Evolutionary conservation across 2,329 filamentous ascomycete species (phyloP), one percentile per base, ranked within the genome.

Genomic region (Metarhizium anisopliae): DNA sequence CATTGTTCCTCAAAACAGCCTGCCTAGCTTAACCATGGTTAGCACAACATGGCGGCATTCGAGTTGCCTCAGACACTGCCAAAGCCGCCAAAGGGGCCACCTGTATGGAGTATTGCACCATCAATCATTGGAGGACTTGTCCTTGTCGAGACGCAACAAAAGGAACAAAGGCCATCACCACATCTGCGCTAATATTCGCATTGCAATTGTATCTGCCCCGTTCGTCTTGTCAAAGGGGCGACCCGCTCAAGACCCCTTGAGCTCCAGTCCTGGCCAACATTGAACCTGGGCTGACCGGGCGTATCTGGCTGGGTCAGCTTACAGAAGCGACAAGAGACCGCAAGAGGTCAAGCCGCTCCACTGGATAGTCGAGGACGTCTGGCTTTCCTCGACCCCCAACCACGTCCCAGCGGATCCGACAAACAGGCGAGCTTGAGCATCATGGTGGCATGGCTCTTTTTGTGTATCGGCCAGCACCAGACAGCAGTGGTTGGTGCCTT

Each of bases 151-250:
- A 6, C 45, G 13, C 25, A 14, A 16, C 45, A 49, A 49, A 49
- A 49, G 45, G n/a, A 45, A 51, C 38, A 51, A 40, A 51, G 25
- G 20, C 49, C 43, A 36, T 43, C 49, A n/a, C 8, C 47, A 47
- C 29, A 47, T 7, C 14, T 50, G 45, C 50, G 50, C 55, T 38
- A 50, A 8, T 40, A 43, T 53, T 53, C 38, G 51, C 51, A 53
- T 36, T 35, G 20, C 18, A 30, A 50, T 53, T 50, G 51, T 50
- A 53, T 50, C 18, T 25, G 47, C 45, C 55, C 45, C 51, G 51
- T 53, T 50, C 32, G 43, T 56, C 29, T 53, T 6, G 16, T 47
- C 47, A 51, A 56, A 53, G 51, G 55, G 51, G 50, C 51, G 47
- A 51, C 51, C 51, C 55, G 45, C 55, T 50, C 55, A 18, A 29